Evolutionary conservation across 2,329 filamentous ascomycete genomes (phyloP).

Genomic region (Aspergillus intermedius): DNA sequence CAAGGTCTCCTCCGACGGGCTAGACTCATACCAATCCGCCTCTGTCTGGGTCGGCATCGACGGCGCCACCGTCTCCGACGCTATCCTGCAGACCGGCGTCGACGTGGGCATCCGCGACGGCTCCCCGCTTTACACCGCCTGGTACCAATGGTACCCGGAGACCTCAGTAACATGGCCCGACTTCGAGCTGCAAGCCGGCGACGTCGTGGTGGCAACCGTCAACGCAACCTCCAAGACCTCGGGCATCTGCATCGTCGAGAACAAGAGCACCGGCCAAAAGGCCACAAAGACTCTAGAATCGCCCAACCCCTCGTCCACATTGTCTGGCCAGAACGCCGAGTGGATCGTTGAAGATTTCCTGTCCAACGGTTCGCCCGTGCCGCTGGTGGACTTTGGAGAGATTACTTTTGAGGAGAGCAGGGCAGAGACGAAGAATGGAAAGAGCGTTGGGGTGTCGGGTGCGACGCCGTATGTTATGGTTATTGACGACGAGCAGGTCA

Average conservation of each 20-base stretch:
- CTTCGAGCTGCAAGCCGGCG: constrained; percentile 5
- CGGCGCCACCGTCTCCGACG: constrained; percentile 3
- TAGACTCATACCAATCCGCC: constrained; percentile 1
- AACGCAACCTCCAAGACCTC: not conserved
- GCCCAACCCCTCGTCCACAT: not conserved
- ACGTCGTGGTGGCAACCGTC: constrained; percentile 5
- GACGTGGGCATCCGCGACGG: constrained; percentile 7
- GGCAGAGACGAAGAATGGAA: constrained; percentile 1
- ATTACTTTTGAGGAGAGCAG: constrained; percentile 3
- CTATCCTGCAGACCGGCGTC: constrained; percentile 8
- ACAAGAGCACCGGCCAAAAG: constrained; percentile 6
- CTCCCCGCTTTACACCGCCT: constrained; percentile 3
- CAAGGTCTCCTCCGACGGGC: not conserved
- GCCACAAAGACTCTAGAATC: constrained; percentile 1
- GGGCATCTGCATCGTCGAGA: constrained; percentile 5
- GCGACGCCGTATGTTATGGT: not conserved
- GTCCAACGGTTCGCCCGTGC: constrained; percentile 1
- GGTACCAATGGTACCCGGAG: constrained; percentile 10
- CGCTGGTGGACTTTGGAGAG: constrained; percentile 6
- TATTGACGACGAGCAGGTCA: too few species aligned
- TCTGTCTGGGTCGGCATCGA: constrained; percentile 9
- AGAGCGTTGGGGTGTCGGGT: not conserved
- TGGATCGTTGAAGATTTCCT: constrained; percentile 9
- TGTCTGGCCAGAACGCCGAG: constrained; percentile 6
- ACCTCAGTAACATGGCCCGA: constrained; percentile 1